A percentile compares a stretch with the other conserved stretches of the same genome.
Evolutionary conservation across 495 filamentous ascomycete genomes (phyloP).

Genomic region (Neurospora sp.): DNA sequence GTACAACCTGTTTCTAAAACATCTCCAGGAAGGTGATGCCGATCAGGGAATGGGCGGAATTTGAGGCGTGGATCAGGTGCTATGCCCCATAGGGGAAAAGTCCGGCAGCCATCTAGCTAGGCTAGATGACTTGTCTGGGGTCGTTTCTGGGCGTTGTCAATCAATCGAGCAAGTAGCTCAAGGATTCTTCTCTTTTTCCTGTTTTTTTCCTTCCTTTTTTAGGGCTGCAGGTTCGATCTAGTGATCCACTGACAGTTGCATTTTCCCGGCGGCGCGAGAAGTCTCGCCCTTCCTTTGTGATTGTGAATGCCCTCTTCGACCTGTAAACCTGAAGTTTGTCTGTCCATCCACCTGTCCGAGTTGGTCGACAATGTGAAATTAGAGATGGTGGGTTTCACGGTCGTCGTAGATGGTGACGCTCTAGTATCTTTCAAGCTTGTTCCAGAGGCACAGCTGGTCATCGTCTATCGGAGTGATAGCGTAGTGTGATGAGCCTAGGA

Average conservation of each 20-base stretch:
- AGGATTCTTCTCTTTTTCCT: not conserved
- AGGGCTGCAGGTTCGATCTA: not conserved
- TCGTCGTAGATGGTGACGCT: too few relatives aligned
- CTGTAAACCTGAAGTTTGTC: too few relatives aligned
- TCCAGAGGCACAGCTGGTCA: too few relatives aligned
- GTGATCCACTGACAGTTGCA: not conserved
- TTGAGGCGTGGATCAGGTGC: not conserved
- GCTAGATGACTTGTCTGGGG: not conserved
- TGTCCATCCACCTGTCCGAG: too few relatives aligned
- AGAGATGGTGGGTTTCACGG: too few relatives aligned
- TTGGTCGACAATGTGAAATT: too few relatives aligned
- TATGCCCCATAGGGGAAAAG: not conserved
- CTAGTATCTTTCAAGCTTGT: too few relatives aligned
- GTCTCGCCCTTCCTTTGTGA: not conserved
- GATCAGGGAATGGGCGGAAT: not conserved
- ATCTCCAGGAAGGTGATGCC: not conserved
- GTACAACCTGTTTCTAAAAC: not conserved
- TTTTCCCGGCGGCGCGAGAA: not conserved
- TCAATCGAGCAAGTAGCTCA: not conserved
- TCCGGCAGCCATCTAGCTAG: not conserved
- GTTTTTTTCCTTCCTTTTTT: not conserved
- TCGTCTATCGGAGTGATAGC: too few relatives aligned
- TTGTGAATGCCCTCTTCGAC: not conserved
- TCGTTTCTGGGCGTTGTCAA: not conserved
- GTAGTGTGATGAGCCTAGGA: too few relatives aligned